A percentile compares a stretch with the other conserved stretches of the same genome.
These are phyloP conservation scores for Alternaria arborescens DNA, from an alignment of 2,329 filamentous ascomycete genomes.

Conservation along the genomic window DNA sequence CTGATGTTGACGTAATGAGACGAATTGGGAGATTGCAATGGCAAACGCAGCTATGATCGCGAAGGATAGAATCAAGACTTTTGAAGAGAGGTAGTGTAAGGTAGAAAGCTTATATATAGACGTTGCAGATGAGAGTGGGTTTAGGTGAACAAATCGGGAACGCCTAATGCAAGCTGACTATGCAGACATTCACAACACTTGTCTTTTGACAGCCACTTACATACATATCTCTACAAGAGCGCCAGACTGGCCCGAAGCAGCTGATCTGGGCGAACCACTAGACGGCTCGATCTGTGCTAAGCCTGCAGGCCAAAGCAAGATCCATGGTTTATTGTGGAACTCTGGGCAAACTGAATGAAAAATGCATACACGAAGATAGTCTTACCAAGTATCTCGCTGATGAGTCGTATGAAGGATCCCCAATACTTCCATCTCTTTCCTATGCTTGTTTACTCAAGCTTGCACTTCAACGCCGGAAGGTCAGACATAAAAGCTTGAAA, in stretches of 20 bases:
- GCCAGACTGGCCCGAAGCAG: not conserved
- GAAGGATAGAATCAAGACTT: not conserved
- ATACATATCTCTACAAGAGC: not conserved
- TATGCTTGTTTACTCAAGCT: slow-evolving; percentile 5
- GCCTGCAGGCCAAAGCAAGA: slow-evolving; percentile 10
- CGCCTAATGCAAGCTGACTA: not conserved
- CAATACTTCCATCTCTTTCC: slow-evolving; percentile 21
- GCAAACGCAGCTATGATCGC: not conserved
- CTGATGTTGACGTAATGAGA: slow-evolving; percentile 8
- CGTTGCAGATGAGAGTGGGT: not conserved
- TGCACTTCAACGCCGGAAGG: slow-evolving; percentile 32
- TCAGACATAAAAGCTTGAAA: slow-evolving; percentile 6
- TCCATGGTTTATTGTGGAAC: not conserved
- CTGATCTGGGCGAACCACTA: not conserved
- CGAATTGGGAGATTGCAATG: not conserved
- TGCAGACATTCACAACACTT: not conserved
- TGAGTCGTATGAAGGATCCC: slow-evolving; percentile 7
- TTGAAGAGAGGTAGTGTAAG: not conserved
- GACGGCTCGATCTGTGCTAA: not conserved
- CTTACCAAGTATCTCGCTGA: slow-evolving; percentile 5
- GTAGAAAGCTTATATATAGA: not conserved
- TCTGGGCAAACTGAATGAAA: not conserved
- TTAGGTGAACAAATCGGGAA: not conserved
- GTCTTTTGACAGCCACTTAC: not conserved
- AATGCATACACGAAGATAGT: slow-evolving; percentile 7